phyloP scores from a whole-genome alignment of 164 flowering plant genomes.

The Chimonanthus salicifolius region DNA sequence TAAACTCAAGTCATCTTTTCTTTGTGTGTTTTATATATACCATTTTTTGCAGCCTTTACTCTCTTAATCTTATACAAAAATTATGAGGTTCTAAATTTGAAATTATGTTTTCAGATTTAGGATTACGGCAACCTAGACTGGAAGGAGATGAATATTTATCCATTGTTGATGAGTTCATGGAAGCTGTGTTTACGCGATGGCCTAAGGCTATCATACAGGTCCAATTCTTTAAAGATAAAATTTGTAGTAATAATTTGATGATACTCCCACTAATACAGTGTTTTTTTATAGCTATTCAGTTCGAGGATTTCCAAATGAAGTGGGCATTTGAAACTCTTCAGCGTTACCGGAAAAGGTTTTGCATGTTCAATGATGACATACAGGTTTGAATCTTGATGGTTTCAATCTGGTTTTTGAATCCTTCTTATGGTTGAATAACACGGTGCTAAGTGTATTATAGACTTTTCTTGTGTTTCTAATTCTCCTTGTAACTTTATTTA shows the following conservation, averaged over 20 bases:
- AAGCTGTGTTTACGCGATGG: slow-evolving; percentile 89
- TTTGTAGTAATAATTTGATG: not conserved
- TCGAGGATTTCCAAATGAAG: slow-evolving; percentile 99
- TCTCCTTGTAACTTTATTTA: not conserved
- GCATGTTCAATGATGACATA: slow-evolving; percentile 99
- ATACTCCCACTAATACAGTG: not conserved
- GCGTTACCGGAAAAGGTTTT: slow-evolving; percentile 77
- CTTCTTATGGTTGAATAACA: not conserved
- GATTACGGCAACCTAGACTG: slow-evolving; percentile 82
- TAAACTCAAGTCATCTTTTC: too few relatives aligned
- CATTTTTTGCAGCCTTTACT: not conserved
- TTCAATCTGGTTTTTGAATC: not conserved
- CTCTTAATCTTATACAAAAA: not conserved
- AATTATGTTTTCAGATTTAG: slow-evolving; percentile 64
- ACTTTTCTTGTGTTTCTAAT: not conserved
- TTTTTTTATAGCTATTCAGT: slow-evolving; percentile 35
- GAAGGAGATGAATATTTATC: slow-evolving; percentile 93
- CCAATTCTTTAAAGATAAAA: slow-evolving; percentile 7
- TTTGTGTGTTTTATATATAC: not conserved
- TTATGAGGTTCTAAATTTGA: not conserved
- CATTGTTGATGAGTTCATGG: slow-evolving; percentile 96
- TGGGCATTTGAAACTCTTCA: slow-evolving; percentile 99
- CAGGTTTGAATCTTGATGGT: slow-evolving; percentile 47
- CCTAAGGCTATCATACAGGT: slow-evolving; percentile 99
- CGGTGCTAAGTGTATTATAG: not conserved